Base-by-base conservation (phyloP, 768 basidiomycete genomes). In the Boletus insuetus region DNA sequence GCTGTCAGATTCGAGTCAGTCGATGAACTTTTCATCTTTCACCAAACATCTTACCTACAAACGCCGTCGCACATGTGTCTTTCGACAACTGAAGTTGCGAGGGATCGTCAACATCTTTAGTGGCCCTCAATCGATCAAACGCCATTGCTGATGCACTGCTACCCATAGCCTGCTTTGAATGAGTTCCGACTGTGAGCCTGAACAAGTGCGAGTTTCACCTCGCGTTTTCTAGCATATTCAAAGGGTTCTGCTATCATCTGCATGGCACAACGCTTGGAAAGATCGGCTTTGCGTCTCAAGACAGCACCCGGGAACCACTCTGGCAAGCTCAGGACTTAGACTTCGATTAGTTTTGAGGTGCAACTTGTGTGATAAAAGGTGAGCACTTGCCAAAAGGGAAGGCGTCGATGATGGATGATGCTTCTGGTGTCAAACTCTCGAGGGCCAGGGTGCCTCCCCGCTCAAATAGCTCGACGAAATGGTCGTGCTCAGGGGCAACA, bases 401-500 rank as follows among this genome's bases (percentile, higher is more conserved):
- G 6, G 63, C 54, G 3, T 35, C 34, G 14, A 35, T 6, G 14
- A 35, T 35, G 34, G 34, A 11, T 35, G 65, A 45, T 3, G 7
- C 3, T 29, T 61, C 62, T 14, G 59, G 65, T 29, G 54, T 56
- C 10, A 61, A 19, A 4, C 41, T 19, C 39, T 47, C 53, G 19
- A 67, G 17, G 1, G 58, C 49, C 16, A 65, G 9, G 10, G 29
- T 4, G 3, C 70, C 37, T 3, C 74, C 74, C 10, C 64, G 61
- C 40, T 77, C 71, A 11, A 75, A 71, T 7, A 76, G 57, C 10
- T 71, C 56, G 13, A 79, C 69, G 54, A 75, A 72, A 32, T 67
- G 64, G 46, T 78, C 77, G 1, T 69, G 69, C 32, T 67, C 56
- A 9, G 72, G 62, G 16, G 68, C 68, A 8, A 77, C 67, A 6